Evolutionary conservation across 495 filamentous ascomycete genomes (phyloP).

Genomic region (Annulohypoxylon nitens): DNA sequence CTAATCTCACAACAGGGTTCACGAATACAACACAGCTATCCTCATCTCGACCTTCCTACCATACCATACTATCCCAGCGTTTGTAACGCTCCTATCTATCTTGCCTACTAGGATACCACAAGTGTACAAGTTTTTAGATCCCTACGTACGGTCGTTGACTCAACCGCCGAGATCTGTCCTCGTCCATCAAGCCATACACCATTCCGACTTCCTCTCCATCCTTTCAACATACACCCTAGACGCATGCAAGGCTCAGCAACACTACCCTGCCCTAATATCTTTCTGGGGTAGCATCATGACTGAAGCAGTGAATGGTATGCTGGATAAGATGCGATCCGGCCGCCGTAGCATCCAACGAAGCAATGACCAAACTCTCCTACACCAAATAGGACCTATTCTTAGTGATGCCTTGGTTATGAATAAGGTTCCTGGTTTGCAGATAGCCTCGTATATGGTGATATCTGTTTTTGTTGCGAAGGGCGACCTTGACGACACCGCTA

Average conservation of each 20-base stretch:
- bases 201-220: conserved; percentile 73
- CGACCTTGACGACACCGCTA: conserved; percentile 76
- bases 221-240: conserved; percentile 82
- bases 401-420: conserved; percentile 80
- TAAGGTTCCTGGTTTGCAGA: conserved; percentile 77
- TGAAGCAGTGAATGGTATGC: conserved; percentile 82
- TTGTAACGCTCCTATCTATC: conserved; percentile 84
- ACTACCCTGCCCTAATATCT: conserved; percentile 79
- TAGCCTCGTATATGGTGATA: conserved; percentile 91
- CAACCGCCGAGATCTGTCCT: conserved; percentile 83
- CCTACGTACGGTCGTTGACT: conserved; percentile 80
- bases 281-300: conserved; percentile 90
- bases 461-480: conserved; percentile 86
- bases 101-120: conserved; percentile 77
- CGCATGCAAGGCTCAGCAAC: conserved; percentile 72
- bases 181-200: conserved; percentile 81
- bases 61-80: conserved; percentile 85
- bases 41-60: conserved; percentile 91
- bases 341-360: conserved; percentile 73
- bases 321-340: conserved; percentile 80
- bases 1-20: conserved; percentile 72
- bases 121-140: conserved; percentile 85
- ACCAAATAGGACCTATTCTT: conserved; percentile 79
- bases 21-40: conserved; percentile 86
- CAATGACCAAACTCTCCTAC: conserved; percentile 82